Conservation (phyloP, 345 rosid species). For the Salix viminalis region DNA sequence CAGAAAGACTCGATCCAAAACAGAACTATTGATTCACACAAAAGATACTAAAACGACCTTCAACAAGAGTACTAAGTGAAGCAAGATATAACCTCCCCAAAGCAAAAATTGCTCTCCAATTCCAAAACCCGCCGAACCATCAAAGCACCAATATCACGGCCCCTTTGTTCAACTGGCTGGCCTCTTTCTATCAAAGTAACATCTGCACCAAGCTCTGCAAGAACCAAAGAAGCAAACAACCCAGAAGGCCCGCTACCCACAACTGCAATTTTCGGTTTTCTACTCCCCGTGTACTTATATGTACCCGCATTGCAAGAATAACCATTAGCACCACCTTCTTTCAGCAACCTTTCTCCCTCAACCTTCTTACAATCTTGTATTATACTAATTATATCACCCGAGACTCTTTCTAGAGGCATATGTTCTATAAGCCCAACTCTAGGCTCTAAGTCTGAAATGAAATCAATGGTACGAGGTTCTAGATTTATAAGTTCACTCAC, state of each 20-base stretch:
- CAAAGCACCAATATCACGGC: conserved; percentile 89
- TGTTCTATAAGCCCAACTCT: conserved; percentile 71
- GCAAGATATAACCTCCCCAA: conserved; percentile 75
- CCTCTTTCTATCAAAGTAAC: conserved; percentile 93
- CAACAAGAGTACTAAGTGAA: conserved; percentile 26
- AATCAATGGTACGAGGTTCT: conserved; percentile 84
- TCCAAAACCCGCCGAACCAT: conserved; percentile 71
- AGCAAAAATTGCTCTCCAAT: conserved; percentile 94
- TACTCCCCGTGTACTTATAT: conserved; percentile 22
- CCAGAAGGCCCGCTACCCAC: conserved; percentile 97
- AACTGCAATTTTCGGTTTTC: conserved; percentile 61
- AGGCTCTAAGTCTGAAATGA: conserved; percentile 66
- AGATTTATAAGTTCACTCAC: conserved; percentile 61
- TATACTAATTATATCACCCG: conserved; percentile 54
- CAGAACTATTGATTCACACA: neutral
- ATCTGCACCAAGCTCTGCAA: conserved; percentile 92
- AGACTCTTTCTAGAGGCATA: conserved; percentile 35
- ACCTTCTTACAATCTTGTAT: conserved; percentile 40
- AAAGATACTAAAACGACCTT: conserved; percentile 17
- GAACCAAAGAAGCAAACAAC: conserved; percentile 86
- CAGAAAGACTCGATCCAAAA: neutral
- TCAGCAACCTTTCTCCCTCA: conserved; percentile 10
- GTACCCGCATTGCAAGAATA: conserved; percentile 20
- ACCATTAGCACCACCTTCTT: conserved; percentile 17
- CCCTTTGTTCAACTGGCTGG: conserved; percentile 87